Evolutionary conservation across 2,329 filamentous ascomycete genomes (phyloP).

Genomic region (Curvularia sp.): DNA sequence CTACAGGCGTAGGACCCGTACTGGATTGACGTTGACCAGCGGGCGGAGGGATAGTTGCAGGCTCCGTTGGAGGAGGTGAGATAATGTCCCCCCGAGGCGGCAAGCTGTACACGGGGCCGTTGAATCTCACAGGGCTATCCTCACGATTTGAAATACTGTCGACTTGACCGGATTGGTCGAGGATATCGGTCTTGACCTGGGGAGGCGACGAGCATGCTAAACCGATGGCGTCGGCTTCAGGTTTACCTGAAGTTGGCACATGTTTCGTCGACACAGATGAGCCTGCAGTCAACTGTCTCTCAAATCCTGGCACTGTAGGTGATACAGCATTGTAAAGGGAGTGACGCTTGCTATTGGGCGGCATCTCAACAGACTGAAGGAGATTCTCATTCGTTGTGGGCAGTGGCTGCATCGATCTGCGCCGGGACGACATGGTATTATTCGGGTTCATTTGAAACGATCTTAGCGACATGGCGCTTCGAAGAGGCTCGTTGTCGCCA

Average conservation of each 20-base stretch:
- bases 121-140: constrained; percentile 34
- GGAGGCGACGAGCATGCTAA: constrained; percentile 13
- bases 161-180: constrained; percentile 1
- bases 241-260: neutral
- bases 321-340: constrained; percentile 41
- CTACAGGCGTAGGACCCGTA: constrained; percentile 23
- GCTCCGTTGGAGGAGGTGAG: constrained; percentile 40
- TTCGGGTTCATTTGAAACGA: constrained; percentile 50
- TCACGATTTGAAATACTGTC: constrained; percentile 19
- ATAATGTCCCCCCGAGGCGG: constrained; percentile 36
- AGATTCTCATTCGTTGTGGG: constrained; percentile 47
- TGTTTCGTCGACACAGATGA: constrained; percentile 2
- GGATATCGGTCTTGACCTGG: constrained; percentile 5
- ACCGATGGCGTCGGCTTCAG: constrained; percentile 14
- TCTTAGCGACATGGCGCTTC: constrained; percentile 46
- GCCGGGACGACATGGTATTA: constrained; percentile 36
- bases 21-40: constrained; percentile 37
- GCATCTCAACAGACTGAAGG: constrained; percentile 27
- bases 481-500: constrained; percentile 39
- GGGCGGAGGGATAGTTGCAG: constrained; percentile 35
- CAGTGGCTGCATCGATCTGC: constrained; percentile 50
- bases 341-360: constrained; percentile 36
- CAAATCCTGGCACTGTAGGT: constrained; percentile 28
- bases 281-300: constrained; percentile 11
- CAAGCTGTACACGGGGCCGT: constrained; percentile 33